These are phyloP conservation scores for Parasitella parasitica DNA, from an alignment of 371 early-diverging fungal genomes.

Conservation along the genomic window DNA sequence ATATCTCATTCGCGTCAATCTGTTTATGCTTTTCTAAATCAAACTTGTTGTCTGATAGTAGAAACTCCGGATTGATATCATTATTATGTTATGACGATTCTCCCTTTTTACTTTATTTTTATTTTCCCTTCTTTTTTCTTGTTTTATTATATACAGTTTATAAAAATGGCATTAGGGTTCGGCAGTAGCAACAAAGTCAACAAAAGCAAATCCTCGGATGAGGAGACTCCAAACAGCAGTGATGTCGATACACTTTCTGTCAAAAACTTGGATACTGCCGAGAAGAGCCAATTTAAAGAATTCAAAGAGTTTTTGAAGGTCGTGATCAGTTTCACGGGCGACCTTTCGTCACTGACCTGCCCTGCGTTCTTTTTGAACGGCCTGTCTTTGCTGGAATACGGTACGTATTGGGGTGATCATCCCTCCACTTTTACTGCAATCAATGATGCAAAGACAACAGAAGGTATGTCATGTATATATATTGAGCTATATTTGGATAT, in stretches of 20 bases:
- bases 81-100: not conserved
- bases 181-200: conserved; percentile 9
- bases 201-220: conserved; percentile 16
- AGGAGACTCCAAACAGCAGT: conserved; percentile 29
- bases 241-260: conserved; percentile 46
- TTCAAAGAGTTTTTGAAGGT: conserved; percentile 51
- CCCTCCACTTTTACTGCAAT: conserved; percentile 41
- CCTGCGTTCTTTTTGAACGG: conserved; percentile 79
- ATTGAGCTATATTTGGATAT: too few relatives aligned
- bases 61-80: conserved; percentile 1
- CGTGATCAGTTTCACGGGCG: conserved; percentile 77
- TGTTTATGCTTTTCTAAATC: too few relatives aligned
- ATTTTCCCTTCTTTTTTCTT: not conserved
- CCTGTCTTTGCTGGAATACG: conserved; percentile 75
- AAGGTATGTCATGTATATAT: conserved; percentile 42
- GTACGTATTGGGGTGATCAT: conserved; percentile 39
- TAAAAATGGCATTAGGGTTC: conserved; percentile 14
- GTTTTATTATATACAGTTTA: not conserved
- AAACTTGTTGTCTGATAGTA: not conserved
- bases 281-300: conserved; percentile 47
- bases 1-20: too few relatives aligned
- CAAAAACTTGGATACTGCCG: conserved; percentile 39
- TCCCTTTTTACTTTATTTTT: not conserved
- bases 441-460: conserved; percentile 50
- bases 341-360: conserved; percentile 75